A percentile compares a stretch with the other conserved stretches of the same genome.
phyloP scores from a whole-genome alignment of 768 basidiomycete genomes.

The Tylopilus intermedius region DNA sequence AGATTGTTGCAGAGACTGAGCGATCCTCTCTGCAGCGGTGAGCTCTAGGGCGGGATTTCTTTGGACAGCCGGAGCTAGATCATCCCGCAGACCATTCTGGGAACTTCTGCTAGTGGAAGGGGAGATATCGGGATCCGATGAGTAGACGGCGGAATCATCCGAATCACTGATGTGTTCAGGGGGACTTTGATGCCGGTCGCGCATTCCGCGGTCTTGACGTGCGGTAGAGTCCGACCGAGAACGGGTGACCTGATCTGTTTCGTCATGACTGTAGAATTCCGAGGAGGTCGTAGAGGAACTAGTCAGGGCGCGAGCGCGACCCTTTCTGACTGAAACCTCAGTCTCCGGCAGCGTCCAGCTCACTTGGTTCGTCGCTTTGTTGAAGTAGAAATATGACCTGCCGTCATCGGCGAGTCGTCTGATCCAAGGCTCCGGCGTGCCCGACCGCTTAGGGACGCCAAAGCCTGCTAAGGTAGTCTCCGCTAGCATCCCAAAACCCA shows the following conservation, averaged over 20 bases:
- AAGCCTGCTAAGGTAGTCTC: constrained; percentile 48
- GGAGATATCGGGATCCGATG: constrained; percentile 30
- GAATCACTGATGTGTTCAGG: constrained; percentile 60
- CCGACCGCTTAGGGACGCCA: constrained; percentile 52
- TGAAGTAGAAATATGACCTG: constrained; percentile 72
- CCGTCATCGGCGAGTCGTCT: constrained; percentile 79
- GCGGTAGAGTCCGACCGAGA: constrained; percentile 34
- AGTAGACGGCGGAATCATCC: constrained; percentile 63
- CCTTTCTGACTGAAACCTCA: constrained; percentile 23
- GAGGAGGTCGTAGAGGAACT: constrained; percentile 33
- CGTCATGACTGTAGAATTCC: constrained; percentile 20
- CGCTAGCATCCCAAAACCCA: constrained; percentile 38
- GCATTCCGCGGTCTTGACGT: constrained; percentile 23
- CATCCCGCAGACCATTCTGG: constrained; percentile 24
- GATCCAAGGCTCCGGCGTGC: constrained; percentile 80
- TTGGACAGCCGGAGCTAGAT: constrained; percentile 12
- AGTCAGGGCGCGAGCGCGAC: constrained; percentile 32
- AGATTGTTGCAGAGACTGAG: constrained; percentile 58
- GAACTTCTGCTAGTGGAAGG: constrained; percentile 30
- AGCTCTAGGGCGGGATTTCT: constrained; percentile 37
- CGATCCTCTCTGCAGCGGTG: constrained; percentile 64
- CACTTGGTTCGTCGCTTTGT: constrained; percentile 61
- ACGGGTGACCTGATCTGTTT: constrained; percentile 20
- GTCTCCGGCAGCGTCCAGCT: constrained; percentile 66
- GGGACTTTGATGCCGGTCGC: constrained; percentile 28